A percentile compares a stretch with the other conserved stretches of the same genome.
Evolutionary conservation across 441 rosid species (phyloP).

Genomic region (Jatropha podagrica): DNA sequence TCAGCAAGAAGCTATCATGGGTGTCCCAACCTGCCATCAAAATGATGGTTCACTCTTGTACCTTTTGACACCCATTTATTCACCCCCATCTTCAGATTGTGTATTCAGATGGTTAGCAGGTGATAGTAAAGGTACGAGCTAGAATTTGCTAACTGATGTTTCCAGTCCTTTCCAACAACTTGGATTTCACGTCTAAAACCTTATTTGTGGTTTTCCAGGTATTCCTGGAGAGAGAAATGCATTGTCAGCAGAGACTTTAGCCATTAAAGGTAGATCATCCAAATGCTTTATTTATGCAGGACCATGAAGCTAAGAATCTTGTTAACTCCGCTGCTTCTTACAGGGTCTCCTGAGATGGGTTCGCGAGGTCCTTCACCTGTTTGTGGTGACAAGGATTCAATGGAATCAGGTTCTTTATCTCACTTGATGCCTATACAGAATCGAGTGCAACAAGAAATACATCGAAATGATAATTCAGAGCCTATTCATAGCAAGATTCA

Average conservation of each 20-base stretch:
- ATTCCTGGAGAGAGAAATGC: constrained; percentile 27
- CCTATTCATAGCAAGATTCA: constrained; percentile 26
- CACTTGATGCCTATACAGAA: constrained; percentile 28
- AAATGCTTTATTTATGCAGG: constrained; percentile 13
- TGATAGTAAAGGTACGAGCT: constrained; percentile 47
- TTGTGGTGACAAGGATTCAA: constrained; percentile 28
- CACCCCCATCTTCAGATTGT: constrained; percentile 75
- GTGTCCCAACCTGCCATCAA: constrained; percentile 67
- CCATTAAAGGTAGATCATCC: constrained; percentile 37
- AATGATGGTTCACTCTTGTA: constrained; percentile 76
- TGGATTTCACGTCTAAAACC: constrained; percentile 19
- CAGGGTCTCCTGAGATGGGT: constrained; percentile 42
- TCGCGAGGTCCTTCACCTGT: constrained; percentile 35
- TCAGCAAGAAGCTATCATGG: constrained; percentile 44
- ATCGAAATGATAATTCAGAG: constrained; percentile 31
- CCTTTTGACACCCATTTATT: constrained; percentile 60
- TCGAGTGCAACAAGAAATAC: constrained; percentile 32
- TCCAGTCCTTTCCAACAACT: constrained; percentile 1
- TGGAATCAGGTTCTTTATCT: constrained; percentile 36
- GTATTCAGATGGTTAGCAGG: constrained; percentile 56
- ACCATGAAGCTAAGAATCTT: constrained; percentile 14
- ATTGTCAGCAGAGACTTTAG: constrained; percentile 25
- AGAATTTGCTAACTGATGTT: constrained; percentile 25
- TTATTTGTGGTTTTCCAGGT: constrained; percentile 34
- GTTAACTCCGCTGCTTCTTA: constrained; percentile 23